Base-by-base conservation (phyloP, 129 eudicot species). In the Lactuca sativa region DNA sequence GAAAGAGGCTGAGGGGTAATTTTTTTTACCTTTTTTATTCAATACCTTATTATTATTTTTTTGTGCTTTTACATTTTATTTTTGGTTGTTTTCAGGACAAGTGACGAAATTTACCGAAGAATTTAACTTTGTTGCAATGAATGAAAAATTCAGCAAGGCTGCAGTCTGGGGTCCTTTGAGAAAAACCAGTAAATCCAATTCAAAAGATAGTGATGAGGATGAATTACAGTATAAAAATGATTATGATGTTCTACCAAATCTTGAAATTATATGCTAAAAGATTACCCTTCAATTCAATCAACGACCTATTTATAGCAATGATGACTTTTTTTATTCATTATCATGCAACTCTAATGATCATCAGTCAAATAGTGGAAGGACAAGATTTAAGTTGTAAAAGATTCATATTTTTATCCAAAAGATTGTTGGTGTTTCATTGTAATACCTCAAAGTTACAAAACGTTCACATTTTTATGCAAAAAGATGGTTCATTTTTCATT, bases 91-190 rank as follows among this genome's bases (percentile, higher is more conserved):
- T 47, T 72, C 85, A 38, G 80, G 86, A 56, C 82, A 88, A 53
- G 85, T 86, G 79, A 76, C 84, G 70, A 84, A 79, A 75, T 92
- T 92, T 63, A 86, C 89, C 0, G 98, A 92, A 76, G 96, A 92
- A 16, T 92, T 92, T 74, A 96, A 92, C 74, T 92, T 92, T 56
- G 80, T 15, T 76, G 98, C 96, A 33, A 92, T 92, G 98, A 92
- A 92, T 79, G 97, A 92, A 70, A 88, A 88, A 48, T 92, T 92
- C 69, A 92, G 86, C 44, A 92, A 92, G 70, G 98, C 89, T 72
- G 98, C 86, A 84, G 83, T 92, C 4, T 92, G 98, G 98, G 98
- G 96, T 62, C 80, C 78, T 72, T 79, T 92, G 17, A 96, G 98
- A 52, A 89, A 89, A 77, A 82, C 81, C 60, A 84, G 78, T 80